These are phyloP conservation scores for Zymoseptoria brevis DNA, from an alignment of 2,329 filamentous ascomycete species.

Conservation along the genomic window DNA sequence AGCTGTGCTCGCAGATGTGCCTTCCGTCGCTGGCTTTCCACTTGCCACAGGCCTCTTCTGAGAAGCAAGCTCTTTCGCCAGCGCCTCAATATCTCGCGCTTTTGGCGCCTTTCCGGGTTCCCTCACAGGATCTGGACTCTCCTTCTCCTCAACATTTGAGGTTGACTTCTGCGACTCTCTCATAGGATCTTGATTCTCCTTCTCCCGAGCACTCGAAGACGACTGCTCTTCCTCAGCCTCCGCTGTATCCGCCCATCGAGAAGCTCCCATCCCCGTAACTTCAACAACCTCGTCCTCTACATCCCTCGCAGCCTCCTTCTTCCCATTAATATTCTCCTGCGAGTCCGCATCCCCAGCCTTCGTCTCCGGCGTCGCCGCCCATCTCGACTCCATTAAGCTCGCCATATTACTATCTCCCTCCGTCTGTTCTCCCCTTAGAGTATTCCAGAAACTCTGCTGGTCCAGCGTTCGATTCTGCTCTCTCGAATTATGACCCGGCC, in stretches of 20 bases:
- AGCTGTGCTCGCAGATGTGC: not conserved
- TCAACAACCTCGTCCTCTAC: slow-evolving; percentile 5
- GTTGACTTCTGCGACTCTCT: not conserved
- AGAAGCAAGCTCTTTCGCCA: not conserved
- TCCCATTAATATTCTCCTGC: slow-evolving; percentile 1
- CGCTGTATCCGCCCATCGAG: slow-evolving; percentile 23
- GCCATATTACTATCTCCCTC: slow-evolving; percentile 24
- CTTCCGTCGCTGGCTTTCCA: not conserved
- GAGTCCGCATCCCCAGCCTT: slow-evolving; percentile 3
- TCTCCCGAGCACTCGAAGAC: not conserved
- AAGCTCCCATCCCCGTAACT: slow-evolving; percentile 20
- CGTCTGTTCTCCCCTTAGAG: slow-evolving; percentile 32
- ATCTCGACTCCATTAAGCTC: slow-evolving; percentile 25
- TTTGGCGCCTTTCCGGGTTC: not conserved
- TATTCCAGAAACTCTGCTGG: slow-evolving; percentile 44
- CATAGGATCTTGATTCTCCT: not conserved
- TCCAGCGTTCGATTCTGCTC: slow-evolving; percentile 42
- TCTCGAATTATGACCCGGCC: slow-evolving; percentile 33
- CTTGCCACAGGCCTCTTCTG: not conserved
- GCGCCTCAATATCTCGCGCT: not conserved
- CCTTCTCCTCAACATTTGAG: not conserved
- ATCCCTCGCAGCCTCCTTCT: slow-evolving; percentile 1
- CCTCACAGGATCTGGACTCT: not conserved
- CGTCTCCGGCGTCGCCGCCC: slow-evolving; percentile 23
- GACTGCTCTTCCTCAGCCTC: slow-evolving; percentile 11